These are phyloP conservation scores for Adiantum capillusveneris DNA, from an alignment of 75 land plant genomes.

Conservation along the genomic window DNA sequence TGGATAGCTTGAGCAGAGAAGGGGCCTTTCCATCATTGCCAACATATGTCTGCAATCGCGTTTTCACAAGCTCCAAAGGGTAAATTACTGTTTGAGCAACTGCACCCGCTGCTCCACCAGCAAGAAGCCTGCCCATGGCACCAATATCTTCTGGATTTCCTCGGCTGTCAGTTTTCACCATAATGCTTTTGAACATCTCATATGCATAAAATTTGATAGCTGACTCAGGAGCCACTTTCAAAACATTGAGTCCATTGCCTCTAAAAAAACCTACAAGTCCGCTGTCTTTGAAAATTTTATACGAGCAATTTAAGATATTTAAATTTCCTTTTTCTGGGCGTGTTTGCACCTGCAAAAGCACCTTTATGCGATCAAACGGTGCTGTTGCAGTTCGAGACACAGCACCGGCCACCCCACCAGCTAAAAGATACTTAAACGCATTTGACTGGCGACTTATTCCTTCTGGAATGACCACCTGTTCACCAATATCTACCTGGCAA, in stretches of 20 bases:
- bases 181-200: conserved; percentile 56
- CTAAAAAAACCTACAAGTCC: conserved; percentile 61
- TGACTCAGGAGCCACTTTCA: conserved; percentile 88
- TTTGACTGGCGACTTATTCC: conserved; percentile 57
- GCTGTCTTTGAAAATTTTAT: conserved; percentile 52
- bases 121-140: conserved; percentile 54
- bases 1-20: conserved; percentile 32
- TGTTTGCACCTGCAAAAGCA: conserved; percentile 63
- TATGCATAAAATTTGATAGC: conserved; percentile 82
- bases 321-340: conserved; percentile 10
- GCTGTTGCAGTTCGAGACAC: conserved; percentile 84
- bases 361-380: conserved; percentile 85
- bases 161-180: conserved; percentile 35
- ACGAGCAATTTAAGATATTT: conserved; percentile 37
- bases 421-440: conserved; percentile 58
- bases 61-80: conserved; percentile 87
- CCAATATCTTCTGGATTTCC: conserved; percentile 52
- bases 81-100: conserved; percentile 82
- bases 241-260: conserved; percentile 85
- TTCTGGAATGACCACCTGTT: conserved; percentile 81
- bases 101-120: conserved; percentile 90
- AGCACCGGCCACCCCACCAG: conserved; percentile 87
- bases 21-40: conserved; percentile 45
- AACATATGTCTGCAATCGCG: conserved; percentile 65
- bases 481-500: conserved; percentile 85